A percentile compares a stretch with the other conserved stretches of the same genome.
Evolutionary conservation across 2,329 filamentous ascomycete genomes (phyloP).

Genomic region (Microascus cirrosus): DNA sequence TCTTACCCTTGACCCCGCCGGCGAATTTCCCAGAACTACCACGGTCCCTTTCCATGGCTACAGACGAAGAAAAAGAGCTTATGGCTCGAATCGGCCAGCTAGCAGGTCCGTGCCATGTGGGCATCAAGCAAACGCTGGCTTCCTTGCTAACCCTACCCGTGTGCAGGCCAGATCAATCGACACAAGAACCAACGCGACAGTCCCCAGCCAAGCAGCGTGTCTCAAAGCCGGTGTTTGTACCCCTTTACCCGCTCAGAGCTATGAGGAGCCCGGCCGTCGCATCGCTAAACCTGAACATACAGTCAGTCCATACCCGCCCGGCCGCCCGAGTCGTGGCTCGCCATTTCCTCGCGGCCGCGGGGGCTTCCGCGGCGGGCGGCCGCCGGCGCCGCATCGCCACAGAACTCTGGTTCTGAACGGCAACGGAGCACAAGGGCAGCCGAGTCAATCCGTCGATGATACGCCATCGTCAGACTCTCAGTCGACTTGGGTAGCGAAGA

Average conservation of each 20-base stretch:
- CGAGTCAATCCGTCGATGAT: slow-evolving; percentile 12
- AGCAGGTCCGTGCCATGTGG: slow-evolving; percentile 25
- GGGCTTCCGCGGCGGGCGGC: slow-evolving; percentile 19
- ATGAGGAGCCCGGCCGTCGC: neutral
- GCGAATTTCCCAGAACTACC: neutral
- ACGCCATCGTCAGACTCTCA: slow-evolving; percentile 23
- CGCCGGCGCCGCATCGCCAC: slow-evolving; percentile 25
- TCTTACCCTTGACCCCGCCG: neutral
- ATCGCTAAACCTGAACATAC: slow-evolving; percentile 1
- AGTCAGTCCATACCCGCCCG: slow-evolving; percentile 1
- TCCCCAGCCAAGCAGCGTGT: slow-evolving; percentile 12
- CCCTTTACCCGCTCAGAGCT: neutral
- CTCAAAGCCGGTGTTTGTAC: slow-evolving; percentile 24
- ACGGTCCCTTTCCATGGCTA: slow-evolving; percentile 22
- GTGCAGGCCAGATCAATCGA: slow-evolving; percentile 64
- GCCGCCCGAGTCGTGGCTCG: neutral
- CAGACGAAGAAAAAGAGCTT: slow-evolving; percentile 38
- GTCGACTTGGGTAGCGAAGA: slow-evolving; percentile 56
- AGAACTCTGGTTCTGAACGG: slow-evolving; percentile 55
- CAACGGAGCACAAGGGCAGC: slow-evolving; percentile 10
- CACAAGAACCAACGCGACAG: slow-evolving; percentile 51
- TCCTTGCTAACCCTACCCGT: neutral
- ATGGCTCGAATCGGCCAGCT: slow-evolving; percentile 41
- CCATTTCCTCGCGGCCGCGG: neutral
- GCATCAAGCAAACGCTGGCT: neutral